Evolutionary conservation across 1,139 yeast species (phyloP), one percentile per base, ranked within the genome.

Genomic region (Geotrichum siamense): DNA sequence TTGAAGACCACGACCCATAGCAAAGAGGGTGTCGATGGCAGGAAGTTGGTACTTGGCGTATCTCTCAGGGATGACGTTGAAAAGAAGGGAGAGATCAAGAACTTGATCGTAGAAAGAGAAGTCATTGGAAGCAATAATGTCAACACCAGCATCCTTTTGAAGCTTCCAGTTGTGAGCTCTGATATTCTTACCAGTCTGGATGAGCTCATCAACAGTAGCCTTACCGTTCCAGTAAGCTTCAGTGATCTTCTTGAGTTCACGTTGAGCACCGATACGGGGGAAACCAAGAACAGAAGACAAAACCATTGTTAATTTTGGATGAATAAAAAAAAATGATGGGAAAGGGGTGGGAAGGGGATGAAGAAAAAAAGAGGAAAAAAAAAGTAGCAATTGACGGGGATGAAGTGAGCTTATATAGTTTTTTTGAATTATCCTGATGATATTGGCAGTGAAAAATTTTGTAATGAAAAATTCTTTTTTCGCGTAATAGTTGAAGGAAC

Each of bases 1-100:
- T 77, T 93, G 98, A 68, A 91, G 79, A 80, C 98, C 98, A 79
- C 98, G 87, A 71, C 97, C 98, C 98, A 91, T 93, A 64, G 98
- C 98, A 68, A 91, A 91, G 64, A 85, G 74, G 54, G 87, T 86
- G 70, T 91, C 98, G 61, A 91, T 76, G 67, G 89, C 82, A 55
- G 89, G 79, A 66, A 91, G 79, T 63, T 82, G 79, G 72, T 76
- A 85, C 76, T 91, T 84, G 71, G 89, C 75, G 82, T 91, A 91
- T 73, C 97, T 83, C 61, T 85, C 94, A 65, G 98, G 98, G 65
- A 91, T 78, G 58, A 82, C 96, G 64, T 91, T 91, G 82, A 91
- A 87, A 64, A 91, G 75, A 57, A 86, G 71, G 47, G 97, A 86
- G 64, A 85, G 76, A 68, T 91, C 98, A 63, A 91, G 76, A 56